Evolutionary conservation across 2,329 filamentous ascomycete genomes (phyloP), one percentile per base, ranked within the genome.

Genomic region (Nakataea oryzae): DNA sequence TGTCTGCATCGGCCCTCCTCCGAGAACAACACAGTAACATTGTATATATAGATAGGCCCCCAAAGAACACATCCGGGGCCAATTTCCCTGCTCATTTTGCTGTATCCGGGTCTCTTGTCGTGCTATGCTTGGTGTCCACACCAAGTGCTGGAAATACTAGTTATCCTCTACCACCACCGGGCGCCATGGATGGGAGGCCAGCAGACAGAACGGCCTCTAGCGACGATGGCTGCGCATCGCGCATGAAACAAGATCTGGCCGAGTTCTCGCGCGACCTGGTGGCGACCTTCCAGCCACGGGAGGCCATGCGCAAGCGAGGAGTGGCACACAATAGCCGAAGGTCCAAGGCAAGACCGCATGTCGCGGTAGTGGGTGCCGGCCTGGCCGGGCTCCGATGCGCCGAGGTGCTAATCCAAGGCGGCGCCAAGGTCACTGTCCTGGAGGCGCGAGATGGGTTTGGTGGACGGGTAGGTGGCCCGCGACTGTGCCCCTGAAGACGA

Each of bases 311-410:
- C 41, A 50, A n/a, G 21, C 41, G 41, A 24, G 41, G 41, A 50
- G 41, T 50, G 2, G 41, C 21, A 9, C 21, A 50, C 41, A 50
- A 50, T 6, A 3, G 21, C 21, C 7, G 41, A 8, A 50, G 41
- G 41, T 17, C 24, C 17, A 50, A 50, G 21, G 41, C 41, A n/a
- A n/a, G 27, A 50, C 60, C 59, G n/a, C 64, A 64, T 28, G 59
- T 85, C 27, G 75, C 81, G 57, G 74, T 86, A 54, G 74, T 86
- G 3, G 83, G 83, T 17, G 82, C 82, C 28, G 83, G 84, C 7
- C 74, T 85, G 32, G 78, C 82, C 17, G 83, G 83, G 1, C 72
- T 86, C 60, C 74, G 81, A 64, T 83, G 80, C 66, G 82, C 83
- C 29, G 81, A 84, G 63, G 70, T 85, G 1, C 70, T 86, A 12